Percentiles rank a stretch among this genome's conserved stretches.
These are phyloP conservation scores for Hysterangium stoloniferum DNA, from an alignment of 768 basidiomycete species.

Conservation along the genomic window DNA sequence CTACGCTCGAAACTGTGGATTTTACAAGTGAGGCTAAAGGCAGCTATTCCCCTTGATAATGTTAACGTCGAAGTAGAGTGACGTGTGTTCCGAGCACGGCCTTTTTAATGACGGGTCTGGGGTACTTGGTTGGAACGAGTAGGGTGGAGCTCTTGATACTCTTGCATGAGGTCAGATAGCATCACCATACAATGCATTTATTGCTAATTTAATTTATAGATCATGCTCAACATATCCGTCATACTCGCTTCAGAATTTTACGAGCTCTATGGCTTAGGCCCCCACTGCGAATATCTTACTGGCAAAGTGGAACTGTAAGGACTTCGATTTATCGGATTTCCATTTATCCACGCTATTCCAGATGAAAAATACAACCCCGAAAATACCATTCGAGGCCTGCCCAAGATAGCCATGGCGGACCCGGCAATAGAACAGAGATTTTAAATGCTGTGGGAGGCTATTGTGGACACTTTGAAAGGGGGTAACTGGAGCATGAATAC, in stretches of 20 bases:
- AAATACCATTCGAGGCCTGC: constrained; percentile 22
- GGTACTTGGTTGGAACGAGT: constrained; percentile 34
- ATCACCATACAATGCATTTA: constrained; percentile 28
- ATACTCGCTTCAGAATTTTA: constrained; percentile 37
- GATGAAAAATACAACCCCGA: constrained; percentile 35
- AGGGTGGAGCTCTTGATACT: constrained; percentile 27
- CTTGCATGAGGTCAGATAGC: constrained; percentile 16
- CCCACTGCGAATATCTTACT: constrained; percentile 27
- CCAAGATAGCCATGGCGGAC: constrained; percentile 14
- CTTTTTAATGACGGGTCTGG: constrained; percentile 40
- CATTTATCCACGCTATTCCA: constrained; percentile 28
- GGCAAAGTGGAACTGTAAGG: constrained; percentile 32
- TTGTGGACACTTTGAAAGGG: constrained; percentile 21
- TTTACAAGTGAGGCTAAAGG: constrained; percentile 20
- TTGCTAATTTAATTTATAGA: constrained; percentile 28
- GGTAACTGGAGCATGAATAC: constrained; percentile 19
- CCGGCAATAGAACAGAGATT: constrained; percentile 16
- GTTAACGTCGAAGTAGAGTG: not conserved
- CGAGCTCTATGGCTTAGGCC: constrained; percentile 30
- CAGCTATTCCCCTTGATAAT: not conserved
- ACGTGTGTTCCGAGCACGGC: constrained; percentile 33
- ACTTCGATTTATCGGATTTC: constrained; percentile 27
- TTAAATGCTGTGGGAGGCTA: constrained; percentile 15
- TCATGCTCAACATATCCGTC: constrained; percentile 39
- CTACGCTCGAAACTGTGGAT: constrained; percentile 40